These are phyloP conservation scores for Fusarium subtropicale DNA, from an alignment of 2,329 filamentous ascomycete genomes.

Conservation along the genomic window DNA sequence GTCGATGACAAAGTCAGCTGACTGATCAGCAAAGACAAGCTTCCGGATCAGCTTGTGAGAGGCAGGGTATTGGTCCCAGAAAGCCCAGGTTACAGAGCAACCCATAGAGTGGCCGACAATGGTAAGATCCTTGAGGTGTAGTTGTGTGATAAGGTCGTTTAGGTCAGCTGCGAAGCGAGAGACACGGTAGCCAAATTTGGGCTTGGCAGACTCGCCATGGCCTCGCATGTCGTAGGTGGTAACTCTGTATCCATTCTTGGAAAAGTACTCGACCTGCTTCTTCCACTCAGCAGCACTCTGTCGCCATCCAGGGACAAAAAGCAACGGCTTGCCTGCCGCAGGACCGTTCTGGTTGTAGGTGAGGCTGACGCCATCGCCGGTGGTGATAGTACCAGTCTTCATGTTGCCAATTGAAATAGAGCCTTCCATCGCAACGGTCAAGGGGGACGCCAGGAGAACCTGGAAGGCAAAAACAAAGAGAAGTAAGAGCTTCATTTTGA, in stretches of 20 bases:
- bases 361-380: no score
- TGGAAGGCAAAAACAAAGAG: no score
- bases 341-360: no score
- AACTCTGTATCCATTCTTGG: background rate
- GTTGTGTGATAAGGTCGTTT: background rate
- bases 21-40: background rate
- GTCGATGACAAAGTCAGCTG: background rate
- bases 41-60: background rate
- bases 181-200: background rate
- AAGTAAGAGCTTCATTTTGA: no score
- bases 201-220: background rate
- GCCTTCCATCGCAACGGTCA: no score
- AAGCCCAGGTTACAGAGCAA: background rate
- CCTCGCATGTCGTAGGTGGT: background rate
- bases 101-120: background rate
- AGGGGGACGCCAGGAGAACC: no score
- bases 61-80: background rate
- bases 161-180: background rate
- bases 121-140: background rate
- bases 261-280: background rate
- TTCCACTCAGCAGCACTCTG: background rate
- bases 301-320: background rate
- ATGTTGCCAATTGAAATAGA: no score
- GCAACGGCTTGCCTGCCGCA: background rate
- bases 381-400: no score